Evolutionary conservation across 1,139 yeast species (phyloP).

Genomic region (Pichia sp.): DNA sequence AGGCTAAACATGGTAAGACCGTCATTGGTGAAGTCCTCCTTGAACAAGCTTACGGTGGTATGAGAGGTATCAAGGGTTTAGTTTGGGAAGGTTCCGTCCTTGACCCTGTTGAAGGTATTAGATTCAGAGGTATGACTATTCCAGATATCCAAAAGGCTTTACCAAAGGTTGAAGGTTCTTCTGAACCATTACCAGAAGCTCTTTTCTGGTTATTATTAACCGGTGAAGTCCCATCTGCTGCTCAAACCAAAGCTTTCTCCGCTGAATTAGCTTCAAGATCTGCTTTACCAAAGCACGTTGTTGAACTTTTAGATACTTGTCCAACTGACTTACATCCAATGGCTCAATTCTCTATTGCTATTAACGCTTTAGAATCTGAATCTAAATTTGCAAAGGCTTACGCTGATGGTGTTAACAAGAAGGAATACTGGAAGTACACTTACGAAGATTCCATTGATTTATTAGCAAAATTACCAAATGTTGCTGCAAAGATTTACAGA

Average conservation of each 20-base stretch:
- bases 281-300: conserved; percentile 78
- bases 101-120: conserved; percentile 96
- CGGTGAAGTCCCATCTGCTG: conserved; percentile 77
- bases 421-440: conserved; percentile 87
- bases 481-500: conserved; percentile 92
- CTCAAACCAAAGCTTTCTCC: conserved; percentile 70
- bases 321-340: conserved; percentile 91
- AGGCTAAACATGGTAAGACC: conserved; percentile 83
- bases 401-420: conserved; percentile 80
- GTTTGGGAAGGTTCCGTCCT: conserved; percentile 99
- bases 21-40: conserved; percentile 89
- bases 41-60: conserved; percentile 99
- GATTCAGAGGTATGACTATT: conserved; percentile 97
- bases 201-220: conserved; percentile 88
- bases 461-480: conserved; percentile 85
- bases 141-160: conserved; percentile 90
- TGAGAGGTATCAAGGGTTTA: conserved; percentile 96
- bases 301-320: conserved; percentile 72
- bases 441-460: conserved; percentile 86
- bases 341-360: conserved; percentile 94
- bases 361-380: conserved; percentile 85
- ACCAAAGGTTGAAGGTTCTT: conserved; percentile 89
- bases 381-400: conserved; percentile 88
- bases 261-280: conserved; percentile 85
- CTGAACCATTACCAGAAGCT: conserved; percentile 85